Evolutionary conservation across 495 filamentous ascomycete species (phyloP).

Genomic region (Aspergillus mulundensis): DNA sequence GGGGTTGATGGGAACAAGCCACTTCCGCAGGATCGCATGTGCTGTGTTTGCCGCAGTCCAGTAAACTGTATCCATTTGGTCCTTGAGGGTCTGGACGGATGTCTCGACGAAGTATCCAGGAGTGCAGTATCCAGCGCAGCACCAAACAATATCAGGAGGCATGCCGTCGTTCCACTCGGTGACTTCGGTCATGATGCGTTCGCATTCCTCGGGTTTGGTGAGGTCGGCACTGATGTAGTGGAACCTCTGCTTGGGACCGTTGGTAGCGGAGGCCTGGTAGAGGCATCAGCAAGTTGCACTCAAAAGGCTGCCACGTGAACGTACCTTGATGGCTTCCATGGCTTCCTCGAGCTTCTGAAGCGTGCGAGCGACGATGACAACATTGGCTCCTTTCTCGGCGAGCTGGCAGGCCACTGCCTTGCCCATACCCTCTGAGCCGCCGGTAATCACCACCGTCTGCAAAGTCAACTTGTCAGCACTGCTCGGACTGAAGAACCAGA

Average conservation of each 20-base stretch:
- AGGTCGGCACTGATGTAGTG: conserved; percentile 83
- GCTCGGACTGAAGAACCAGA: not conserved
- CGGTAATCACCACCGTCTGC: conserved; percentile 83
- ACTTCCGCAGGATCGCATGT: conserved; percentile 53
- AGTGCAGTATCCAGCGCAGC: conserved; percentile 71
- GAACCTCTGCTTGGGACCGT: conserved; percentile 68
- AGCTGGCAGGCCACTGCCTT: conserved; percentile 66
- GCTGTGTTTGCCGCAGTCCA: conserved; percentile 85
- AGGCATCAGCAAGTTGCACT: conserved; percentile 8
- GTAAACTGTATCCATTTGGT: conserved; percentile 91
- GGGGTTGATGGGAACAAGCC: conserved; percentile 40
- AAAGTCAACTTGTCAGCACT: conserved; percentile 15
- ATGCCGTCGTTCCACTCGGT: conserved; percentile 76
- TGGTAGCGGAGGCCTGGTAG: conserved; percentile 52
- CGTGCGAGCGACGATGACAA: conserved; percentile 80
- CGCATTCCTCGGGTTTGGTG: conserved; percentile 60
- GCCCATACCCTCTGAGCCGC: conserved; percentile 92
- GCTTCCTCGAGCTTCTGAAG: conserved; percentile 69
- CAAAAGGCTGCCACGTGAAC: not conserved
- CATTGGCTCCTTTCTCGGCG: conserved; percentile 76
- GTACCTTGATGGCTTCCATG: conserved; percentile 60
- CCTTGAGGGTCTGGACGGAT: conserved; percentile 55
- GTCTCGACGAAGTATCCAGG: conserved; percentile 79
- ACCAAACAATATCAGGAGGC: conserved; percentile 86
- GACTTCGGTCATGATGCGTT: conserved; percentile 64